Percentiles rank a stretch among this genome's conserved stretches.
Evolutionary conservation across 2,329 filamentous ascomycete species (phyloP).

Genomic region (Botryotinia calthae): DNA sequence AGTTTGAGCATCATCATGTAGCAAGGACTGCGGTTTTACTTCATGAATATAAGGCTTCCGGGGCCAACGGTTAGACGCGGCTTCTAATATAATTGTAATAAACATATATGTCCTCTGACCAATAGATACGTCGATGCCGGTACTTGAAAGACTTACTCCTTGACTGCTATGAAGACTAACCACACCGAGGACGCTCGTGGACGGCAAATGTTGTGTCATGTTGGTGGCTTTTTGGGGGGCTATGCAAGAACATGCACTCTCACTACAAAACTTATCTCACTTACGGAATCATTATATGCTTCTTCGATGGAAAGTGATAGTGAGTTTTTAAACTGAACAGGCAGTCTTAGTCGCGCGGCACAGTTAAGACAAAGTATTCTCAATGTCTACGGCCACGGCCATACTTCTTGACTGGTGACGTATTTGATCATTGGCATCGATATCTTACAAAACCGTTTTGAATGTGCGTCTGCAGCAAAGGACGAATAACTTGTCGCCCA

Average conservation of each 20-base stretch:
- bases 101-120: neutral
- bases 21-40: neutral
- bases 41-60: neutral
- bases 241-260: neutral
- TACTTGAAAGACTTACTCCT: neutral
- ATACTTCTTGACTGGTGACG: neutral
- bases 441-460: neutral
- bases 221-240: neutral
- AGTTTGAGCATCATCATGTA: neutral
- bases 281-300: neutral
- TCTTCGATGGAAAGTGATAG: neutral
- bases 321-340: neutral
- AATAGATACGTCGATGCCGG: slow-evolving; percentile 3
- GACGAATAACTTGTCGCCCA: neutral
- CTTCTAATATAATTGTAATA: neutral
- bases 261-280: neutral
- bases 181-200: neutral
- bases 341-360: neutral
- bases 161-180: neutral
- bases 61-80: neutral
- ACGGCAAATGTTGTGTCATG: slow-evolving; percentile 6
- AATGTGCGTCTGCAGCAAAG: neutral
- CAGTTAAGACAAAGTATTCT: neutral
- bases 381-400: neutral
- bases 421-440: neutral